Base-by-base conservation (phyloP, 495 filamentous ascomycete species). In the Wilcoxina mikolae region DNA sequence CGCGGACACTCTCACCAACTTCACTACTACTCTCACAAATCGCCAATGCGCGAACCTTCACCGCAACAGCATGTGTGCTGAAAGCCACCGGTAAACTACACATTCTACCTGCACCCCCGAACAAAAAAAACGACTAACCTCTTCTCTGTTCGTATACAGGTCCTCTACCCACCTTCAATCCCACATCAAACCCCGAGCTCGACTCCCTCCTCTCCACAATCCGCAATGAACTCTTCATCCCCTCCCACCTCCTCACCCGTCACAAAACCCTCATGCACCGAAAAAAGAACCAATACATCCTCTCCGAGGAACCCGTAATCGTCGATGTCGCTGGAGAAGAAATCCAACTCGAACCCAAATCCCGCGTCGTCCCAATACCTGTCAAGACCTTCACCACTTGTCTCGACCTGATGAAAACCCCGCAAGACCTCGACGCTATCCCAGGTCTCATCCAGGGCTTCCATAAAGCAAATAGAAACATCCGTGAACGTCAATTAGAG, bases 161-260 rank as follows among this genome's bases (percentile, higher is more conserved):
- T 12, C 56, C 66, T 27, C 65, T 81, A 7, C 78, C 76, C 7
- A 65, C 54, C 12, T 79, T 81, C 60, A 51, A 60, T 3, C 60
- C 70, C n/a, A 74, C 72, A n/a, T 72, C 72, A 27, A 72, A 72
- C 51, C 54, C 68, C 29, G 69, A 79, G 59, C 68, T 82, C 53
- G 70, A 80, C 57, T 55, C 67, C 35, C 65, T 71, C 25, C 60
- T 73, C 23, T 7, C 43, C 2, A 51, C 60, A n/a, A 75, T 83
- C 67, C 79, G 80, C 55, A 60, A 74, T 54, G 72, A 80, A 44
- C 68, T 83, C 62, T 78, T 89, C 67, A 73, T 87, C 12, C 81
- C 82, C 0, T 59, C 68, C 5, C 77, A 78, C 59, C 76, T 89
- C 2, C 60, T 69, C n/a, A 47, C 55, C 11, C 69, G 68, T 1